These are phyloP conservation scores for Ligustrum vulgare DNA, from an alignment of 257 asterid species.

Conservation along the genomic window DNA sequence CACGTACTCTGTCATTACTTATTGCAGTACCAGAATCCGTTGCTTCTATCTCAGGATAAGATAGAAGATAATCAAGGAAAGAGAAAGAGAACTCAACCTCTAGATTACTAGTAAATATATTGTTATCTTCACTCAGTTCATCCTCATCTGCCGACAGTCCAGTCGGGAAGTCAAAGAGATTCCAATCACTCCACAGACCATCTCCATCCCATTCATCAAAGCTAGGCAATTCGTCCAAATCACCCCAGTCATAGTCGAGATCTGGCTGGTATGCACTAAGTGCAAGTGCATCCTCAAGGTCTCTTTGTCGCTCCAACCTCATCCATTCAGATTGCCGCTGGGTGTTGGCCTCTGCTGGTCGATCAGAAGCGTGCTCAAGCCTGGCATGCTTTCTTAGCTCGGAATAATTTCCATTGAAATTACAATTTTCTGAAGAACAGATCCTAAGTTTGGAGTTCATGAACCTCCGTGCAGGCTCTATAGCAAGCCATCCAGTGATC, in stretches of 20 bases:
- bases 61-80: slow-evolving; percentile 20
- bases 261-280: slow-evolving; percentile 45
- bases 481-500: slow-evolving; percentile 45
- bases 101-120: slow-evolving; percentile 18
- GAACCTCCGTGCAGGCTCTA: slow-evolving; percentile 45
- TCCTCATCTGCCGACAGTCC: slow-evolving; percentile 39
- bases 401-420: slow-evolving; percentile 50
- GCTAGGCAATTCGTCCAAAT: slow-evolving; percentile 26
- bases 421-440: slow-evolving; percentile 69
- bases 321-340: slow-evolving; percentile 58
- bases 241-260: slow-evolving; percentile 33
- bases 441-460: slow-evolving; percentile 60
- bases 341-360: slow-evolving; percentile 58
- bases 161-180: slow-evolving; percentile 38
- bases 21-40: slow-evolving; percentile 30
- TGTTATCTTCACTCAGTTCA: slow-evolving; percentile 24
- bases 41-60: slow-evolving; percentile 26
- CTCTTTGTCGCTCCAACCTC: slow-evolving; percentile 49
- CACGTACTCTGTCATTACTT: slow-evolving; percentile 18
- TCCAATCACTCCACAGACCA: slow-evolving; percentile 34
- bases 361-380: slow-evolving; percentile 50
- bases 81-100: slow-evolving; percentile 39
- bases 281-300: slow-evolving; percentile 54
- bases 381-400: slow-evolving; percentile 81
- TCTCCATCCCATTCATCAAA: slow-evolving; percentile 32